phyloP scores from a whole-genome alignment of 1,284 basidiomycete genomes.

The Heterobasidion parviporum region DNA sequence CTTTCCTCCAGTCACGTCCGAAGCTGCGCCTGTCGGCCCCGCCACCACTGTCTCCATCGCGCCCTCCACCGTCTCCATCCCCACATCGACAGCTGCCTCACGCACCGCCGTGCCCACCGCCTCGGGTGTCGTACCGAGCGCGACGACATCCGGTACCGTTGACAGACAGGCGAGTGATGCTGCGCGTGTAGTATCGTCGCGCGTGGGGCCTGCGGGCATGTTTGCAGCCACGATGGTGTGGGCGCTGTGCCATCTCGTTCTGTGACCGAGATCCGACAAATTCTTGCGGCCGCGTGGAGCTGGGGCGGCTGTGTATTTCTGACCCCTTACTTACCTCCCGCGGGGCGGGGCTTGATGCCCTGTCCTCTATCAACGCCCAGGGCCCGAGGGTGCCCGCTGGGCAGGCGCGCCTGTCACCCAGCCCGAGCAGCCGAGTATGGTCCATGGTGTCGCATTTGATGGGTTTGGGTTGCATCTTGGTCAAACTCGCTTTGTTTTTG shows the following conservation, averaged over 20 bases:
- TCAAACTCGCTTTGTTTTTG: too few species aligned
- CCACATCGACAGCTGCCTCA: not conserved
- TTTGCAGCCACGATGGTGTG: not conserved
- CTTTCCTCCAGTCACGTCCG: slow-evolving; percentile 5
- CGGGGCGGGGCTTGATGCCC: too few species aligned
- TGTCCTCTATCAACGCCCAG: too few species aligned
- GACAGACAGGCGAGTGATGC: not conserved
- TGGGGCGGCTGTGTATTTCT: too few species aligned
- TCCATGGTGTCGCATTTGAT: too few species aligned
- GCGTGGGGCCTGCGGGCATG: not conserved
- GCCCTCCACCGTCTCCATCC: not conserved
- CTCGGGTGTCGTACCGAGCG: not conserved
- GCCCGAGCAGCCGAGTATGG: too few species aligned
- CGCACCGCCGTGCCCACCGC: not conserved
- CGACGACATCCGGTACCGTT: not conserved
- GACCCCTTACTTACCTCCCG: too few species aligned
- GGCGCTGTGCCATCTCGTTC: not conserved
- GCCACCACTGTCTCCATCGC: not conserved
- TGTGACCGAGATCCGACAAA: not conserved
- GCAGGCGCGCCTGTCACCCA: too few species aligned
- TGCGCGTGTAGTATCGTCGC: not conserved
- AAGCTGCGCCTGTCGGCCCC: slow-evolving; percentile 2
- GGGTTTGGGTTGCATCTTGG: too few species aligned
- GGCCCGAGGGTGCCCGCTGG: too few species aligned
- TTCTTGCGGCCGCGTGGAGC: not conserved